A percentile compares a stretch with the other conserved stretches of the same genome.
Conservation (phyloP, 306 rosid genomes). For the Mucuna pruriens region DNA sequence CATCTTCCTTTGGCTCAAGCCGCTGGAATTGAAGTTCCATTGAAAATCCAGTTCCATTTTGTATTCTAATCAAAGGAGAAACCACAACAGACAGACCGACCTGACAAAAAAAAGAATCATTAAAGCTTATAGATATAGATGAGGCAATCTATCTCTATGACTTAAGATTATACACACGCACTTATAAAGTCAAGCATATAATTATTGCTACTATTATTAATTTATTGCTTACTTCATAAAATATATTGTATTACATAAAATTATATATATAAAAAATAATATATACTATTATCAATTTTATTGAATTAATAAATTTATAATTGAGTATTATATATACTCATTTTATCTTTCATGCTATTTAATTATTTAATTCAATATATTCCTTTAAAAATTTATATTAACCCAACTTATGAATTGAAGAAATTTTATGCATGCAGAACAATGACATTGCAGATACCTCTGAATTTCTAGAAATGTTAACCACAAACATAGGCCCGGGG, state of each 20-base stretch:
- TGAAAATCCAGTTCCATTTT: conserved; percentile 74
- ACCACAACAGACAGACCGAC: conserved; percentile 72
- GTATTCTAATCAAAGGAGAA: conserved; percentile 81
- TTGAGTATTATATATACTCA: no score
- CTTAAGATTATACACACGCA: not conserved
- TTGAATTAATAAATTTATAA: not conserved
- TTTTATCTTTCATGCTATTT: conserved; percentile 4
- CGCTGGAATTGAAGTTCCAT: conserved; percentile 84
- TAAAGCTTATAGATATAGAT: conserved; percentile 7
- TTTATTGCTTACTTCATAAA: not conserved
- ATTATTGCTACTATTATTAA: not conserved
- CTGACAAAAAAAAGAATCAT: conserved; percentile 31
- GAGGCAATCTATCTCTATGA: conserved; percentile 2
- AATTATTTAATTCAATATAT: conserved; percentile 7
- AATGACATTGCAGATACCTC: conserved; percentile 63
- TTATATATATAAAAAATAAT: not conserved
- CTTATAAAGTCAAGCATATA: not conserved
- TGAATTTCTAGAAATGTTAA: conserved; percentile 69
- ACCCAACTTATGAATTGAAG: conserved; percentile 12
- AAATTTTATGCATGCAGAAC: conserved; percentile 22
- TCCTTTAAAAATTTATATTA: conserved; percentile 8
- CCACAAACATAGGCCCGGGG: conserved; percentile 85
- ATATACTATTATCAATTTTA: not conserved
- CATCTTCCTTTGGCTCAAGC: conserved; percentile 65
- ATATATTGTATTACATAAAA: not conserved